Percentiles rank a stretch among this genome's conserved stretches.
Evolutionary conservation across 768 basidiomycete species (phyloP).

Genomic region (Tulasnella sp.): DNA sequence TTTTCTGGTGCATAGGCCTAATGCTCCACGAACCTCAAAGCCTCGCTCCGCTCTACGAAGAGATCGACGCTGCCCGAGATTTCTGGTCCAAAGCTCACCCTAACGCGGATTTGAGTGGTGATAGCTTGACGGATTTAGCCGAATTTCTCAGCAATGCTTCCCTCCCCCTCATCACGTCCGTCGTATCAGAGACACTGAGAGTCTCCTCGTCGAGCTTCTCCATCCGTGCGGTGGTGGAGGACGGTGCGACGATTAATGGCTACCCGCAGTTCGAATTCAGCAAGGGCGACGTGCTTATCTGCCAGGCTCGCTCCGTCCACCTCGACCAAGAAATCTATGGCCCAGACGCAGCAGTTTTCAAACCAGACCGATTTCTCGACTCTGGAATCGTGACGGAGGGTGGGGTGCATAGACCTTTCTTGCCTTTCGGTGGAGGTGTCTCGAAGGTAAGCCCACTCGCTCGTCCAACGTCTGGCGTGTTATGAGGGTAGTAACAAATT

Average conservation of each 20-base stretch:
- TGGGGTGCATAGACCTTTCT: neutral
- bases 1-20: conserved; percentile 15
- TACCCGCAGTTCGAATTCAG: conserved; percentile 25
- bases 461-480: neutral
- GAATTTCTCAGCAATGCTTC: neutral
- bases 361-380: conserved; percentile 24
- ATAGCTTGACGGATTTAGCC: neutral
- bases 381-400: neutral
- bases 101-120: neutral
- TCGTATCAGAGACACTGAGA: conserved; percentile 17
- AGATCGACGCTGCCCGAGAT: neutral
- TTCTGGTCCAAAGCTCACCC: conserved; percentile 5
- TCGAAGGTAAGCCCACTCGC: conserved; percentile 29
- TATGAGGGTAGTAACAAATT: neutral
- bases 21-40: conserved; percentile 24
- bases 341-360: conserved; percentile 6
- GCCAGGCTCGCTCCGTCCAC: conserved; percentile 22
- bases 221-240: neutral
- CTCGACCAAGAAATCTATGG: conserved; percentile 18
- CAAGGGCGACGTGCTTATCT: conserved; percentile 20
- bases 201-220: conserved; percentile 20
- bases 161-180: conserved; percentile 17
- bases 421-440: conserved; percentile 29
- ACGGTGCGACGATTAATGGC: neutral
- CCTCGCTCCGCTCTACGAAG: conserved; percentile 16